These are phyloP conservation scores for Acanthamoeba lenticulata DNA, from an alignment of 208 protist species.

Conservation along the genomic window DNA sequence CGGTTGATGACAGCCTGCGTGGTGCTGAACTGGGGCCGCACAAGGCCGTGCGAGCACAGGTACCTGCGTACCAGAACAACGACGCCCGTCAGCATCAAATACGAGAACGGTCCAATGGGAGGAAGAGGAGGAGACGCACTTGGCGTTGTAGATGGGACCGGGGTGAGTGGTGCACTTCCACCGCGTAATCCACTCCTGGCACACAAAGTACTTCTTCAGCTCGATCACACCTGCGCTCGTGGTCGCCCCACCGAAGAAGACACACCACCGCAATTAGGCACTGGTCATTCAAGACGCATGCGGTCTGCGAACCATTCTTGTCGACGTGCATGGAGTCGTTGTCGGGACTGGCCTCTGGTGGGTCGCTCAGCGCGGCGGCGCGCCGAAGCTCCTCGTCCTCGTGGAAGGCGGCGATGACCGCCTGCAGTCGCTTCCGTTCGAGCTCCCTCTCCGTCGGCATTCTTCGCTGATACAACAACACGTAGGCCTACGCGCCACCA, in stretches of 20 bases:
- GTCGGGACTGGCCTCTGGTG: neutral
- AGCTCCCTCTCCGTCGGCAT: neutral
- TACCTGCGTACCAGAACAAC: neutral
- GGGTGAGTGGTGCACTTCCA: neutral
- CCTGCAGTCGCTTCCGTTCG: neutral
- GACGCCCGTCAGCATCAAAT: neutral
- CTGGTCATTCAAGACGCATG: too few relatives aligned
- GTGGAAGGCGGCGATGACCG: neutral
- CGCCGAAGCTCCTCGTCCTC: neutral
- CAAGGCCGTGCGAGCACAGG: neutral
- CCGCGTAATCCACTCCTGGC: neutral
- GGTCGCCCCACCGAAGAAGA: neutral
- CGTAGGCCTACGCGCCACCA: slow-evolving; percentile 57
- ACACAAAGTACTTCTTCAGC: neutral
- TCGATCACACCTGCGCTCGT: neutral
- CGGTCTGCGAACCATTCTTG: neutral
- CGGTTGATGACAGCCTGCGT: neutral
- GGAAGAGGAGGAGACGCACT: neutral
- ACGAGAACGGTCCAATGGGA: neutral
- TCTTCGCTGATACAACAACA: slow-evolving; percentile 67
- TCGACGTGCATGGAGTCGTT: neutral
- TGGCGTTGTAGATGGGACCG: neutral
- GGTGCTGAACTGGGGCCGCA: neutral
- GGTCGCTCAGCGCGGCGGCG: neutral
- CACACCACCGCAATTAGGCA: too few relatives aligned